Percentiles rank a stretch among this genome's conserved stretches.
Conservation (phyloP, 2,329 filamentous ascomycete species). For the Grosmannia serpens region DNA sequence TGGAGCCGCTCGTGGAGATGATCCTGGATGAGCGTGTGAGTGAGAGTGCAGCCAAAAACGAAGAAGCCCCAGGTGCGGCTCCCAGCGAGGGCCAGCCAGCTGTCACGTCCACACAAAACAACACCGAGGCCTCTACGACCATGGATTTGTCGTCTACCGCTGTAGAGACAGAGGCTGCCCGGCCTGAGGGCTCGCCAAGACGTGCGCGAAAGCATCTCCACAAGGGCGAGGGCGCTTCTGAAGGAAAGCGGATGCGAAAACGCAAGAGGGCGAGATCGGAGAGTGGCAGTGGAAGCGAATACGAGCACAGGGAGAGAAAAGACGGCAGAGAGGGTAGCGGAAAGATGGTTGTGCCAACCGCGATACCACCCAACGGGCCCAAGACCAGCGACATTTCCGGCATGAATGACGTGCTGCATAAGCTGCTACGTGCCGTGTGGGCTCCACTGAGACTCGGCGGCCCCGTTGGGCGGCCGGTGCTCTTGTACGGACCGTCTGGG, state of each 20-base stretch:
- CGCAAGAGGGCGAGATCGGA: constrained; percentile 5
- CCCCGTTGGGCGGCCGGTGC: constrained; percentile 58
- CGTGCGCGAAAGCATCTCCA: not conserved
- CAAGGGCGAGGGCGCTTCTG: not conserved
- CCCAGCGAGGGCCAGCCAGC: no score
- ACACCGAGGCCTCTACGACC: not conserved
- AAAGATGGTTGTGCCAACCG: constrained; percentile 41
- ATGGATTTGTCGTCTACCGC: not conserved
- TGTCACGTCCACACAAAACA: not conserved
- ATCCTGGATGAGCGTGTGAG: constrained; percentile 7
- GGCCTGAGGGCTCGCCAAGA: not conserved
- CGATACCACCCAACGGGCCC: constrained; percentile 52
- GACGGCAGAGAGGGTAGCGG: constrained; percentile 15
- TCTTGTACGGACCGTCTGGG: constrained; percentile 73
- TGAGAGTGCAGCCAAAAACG: not conserved
- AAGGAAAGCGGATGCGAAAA: constrained; percentile 14
- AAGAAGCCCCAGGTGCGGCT: no score
- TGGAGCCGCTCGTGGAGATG: constrained; percentile 10
- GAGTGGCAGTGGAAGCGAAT: not conserved
- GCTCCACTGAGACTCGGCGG: constrained; percentile 60
- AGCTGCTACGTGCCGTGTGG: constrained; percentile 60
- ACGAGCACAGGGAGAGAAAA: not conserved
- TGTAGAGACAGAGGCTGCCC: not conserved
- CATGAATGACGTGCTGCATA: constrained; percentile 57
- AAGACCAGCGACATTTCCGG: constrained; percentile 65